Conservation (phyloP, 2,329 filamentous ascomycete species). For the Monilinia aucupariae region DNA sequence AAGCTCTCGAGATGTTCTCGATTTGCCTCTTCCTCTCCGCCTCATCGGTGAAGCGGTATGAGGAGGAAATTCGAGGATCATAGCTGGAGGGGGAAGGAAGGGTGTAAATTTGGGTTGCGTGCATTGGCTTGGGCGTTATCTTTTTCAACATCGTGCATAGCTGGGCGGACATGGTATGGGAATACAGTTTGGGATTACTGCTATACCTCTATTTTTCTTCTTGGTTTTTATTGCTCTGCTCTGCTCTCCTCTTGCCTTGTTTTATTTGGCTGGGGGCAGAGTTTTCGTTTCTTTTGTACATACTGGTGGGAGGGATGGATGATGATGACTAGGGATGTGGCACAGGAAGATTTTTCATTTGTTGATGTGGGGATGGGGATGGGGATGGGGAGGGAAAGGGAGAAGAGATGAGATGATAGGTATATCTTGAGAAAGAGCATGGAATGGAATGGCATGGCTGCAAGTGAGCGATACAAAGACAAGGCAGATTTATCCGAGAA, state of each 20-base stretch:
- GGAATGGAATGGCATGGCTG: background rate
- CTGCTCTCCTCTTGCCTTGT: background rate
- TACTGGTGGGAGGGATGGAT: background rate
- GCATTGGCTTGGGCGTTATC: conserved; percentile 22
- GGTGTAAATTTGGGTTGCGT: conserved; percentile 20
- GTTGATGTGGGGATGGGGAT: background rate
- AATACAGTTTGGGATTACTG: conserved; percentile 12
- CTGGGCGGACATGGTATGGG: conserved; percentile 9
- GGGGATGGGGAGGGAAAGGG: too few species aligned
- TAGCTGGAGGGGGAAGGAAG: background rate
- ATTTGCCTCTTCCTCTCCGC: background rate
- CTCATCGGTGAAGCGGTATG: conserved; percentile 22
- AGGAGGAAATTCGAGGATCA: conserved; percentile 15
- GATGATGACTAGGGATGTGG: background rate
- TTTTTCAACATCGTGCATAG: conserved; percentile 13
- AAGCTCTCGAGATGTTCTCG: conserved; percentile 16
- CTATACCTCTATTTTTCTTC: conserved; percentile 9
- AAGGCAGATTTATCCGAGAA: background rate
- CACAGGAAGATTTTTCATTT: background rate
- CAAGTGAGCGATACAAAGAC: conserved; percentile 3
- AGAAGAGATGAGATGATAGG: background rate
- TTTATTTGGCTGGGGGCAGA: background rate
- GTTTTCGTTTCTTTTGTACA: conserved; percentile 5
- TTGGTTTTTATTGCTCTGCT: background rate
- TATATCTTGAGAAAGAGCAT: background rate